Evolutionary conservation across 371 early-diverging fungal species (phyloP).

Genomic region (Parasitella parasitica): DNA sequence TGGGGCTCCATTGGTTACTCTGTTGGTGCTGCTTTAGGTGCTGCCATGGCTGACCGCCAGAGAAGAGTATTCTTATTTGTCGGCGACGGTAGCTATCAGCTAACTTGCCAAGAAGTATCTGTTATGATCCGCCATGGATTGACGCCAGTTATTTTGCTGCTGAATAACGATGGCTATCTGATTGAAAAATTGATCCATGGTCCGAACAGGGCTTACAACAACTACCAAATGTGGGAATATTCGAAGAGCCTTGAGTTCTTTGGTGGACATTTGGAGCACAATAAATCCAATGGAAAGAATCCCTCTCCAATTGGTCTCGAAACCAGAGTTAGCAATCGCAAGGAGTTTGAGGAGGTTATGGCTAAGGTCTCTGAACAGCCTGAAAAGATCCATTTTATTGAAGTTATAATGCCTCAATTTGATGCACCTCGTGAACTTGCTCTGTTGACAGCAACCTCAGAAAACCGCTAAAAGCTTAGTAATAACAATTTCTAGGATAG

Average conservation of each 20-base stretch:
- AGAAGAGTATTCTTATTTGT: slow-evolving; percentile 43
- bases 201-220: slow-evolving; percentile 43
- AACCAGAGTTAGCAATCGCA: slow-evolving; percentile 22
- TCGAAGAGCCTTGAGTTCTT: slow-evolving; percentile 41
- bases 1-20: slow-evolving; percentile 52
- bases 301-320: slow-evolving; percentile 27
- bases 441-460: slow-evolving; percentile 25
- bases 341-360: slow-evolving; percentile 38
- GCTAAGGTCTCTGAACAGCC: slow-evolving; percentile 17
- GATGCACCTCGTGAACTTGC: slow-evolving; percentile 40
- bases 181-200: slow-evolving; percentile 57
- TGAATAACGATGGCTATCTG: slow-evolving; percentile 56
- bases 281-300: background rate
- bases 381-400: slow-evolving; percentile 37
- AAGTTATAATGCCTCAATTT: slow-evolving; percentile 38
- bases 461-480: slow-evolving; percentile 16
- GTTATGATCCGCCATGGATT: slow-evolving; percentile 51
- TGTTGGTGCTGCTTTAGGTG: slow-evolving; percentile 38
- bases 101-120: slow-evolving; percentile 49
- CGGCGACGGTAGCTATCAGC: slow-evolving; percentile 57
- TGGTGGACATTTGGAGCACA: slow-evolving; percentile 28
- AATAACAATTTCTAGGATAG: background rate
- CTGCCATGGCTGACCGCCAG: slow-evolving; percentile 31
- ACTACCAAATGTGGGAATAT: slow-evolving; percentile 51
- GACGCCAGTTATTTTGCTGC: slow-evolving; percentile 44